Evolutionary conservation across 768 basidiomycete species (phyloP), one percentile per base, ranked within the genome.

Genomic region (Scleroderma bovista): DNA sequence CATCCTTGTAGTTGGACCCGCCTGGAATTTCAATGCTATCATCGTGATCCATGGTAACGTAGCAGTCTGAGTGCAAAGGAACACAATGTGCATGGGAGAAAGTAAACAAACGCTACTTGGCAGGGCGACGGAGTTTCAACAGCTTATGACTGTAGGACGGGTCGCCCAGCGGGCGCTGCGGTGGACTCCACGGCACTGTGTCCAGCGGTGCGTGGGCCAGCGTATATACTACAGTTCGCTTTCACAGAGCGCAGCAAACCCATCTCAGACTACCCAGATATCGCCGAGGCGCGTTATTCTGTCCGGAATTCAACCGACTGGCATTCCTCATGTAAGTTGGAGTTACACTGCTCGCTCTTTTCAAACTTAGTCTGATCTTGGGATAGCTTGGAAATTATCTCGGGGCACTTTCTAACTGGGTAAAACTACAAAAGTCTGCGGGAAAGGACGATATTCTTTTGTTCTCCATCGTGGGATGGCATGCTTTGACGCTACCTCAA

Each of bases 301-400:
- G 64, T 92, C 89, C 12, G 94, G 93, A 3, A 95, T 97, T 26
- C 94, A 95, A 62, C 94, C 94, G 0, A 94, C 94, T 2, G 90
- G 93, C 0, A 80, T 87, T 3, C 89, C 91, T 42, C 93, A 95
- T 70, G 93, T 93, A 66, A 57, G 79, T 63, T 2, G 5, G 20
- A 15, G 24, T 31, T 20, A 29, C n/a, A n/a, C n/a, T n/a, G n/a
- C 53, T 11, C 24, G 26, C 10, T 37, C 26, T 9, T 29, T 29
- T 41, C n/a, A 12, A 11, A 16, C 22, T 47, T 39, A 47, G 23
- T 49, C 55, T 57, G 29, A 56, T 32, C 3, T 5, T 26, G 6
- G 2, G 15, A 6, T 50, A 97, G 93, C 74, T 96, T 60, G 95
- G 95, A 39, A 97, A 98, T 66, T 90, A 92, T 60, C 75, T 97